phyloP scores from a whole-genome alignment of 2,329 filamentous ascomycete species.

The Diplodia sapinea region DNA sequence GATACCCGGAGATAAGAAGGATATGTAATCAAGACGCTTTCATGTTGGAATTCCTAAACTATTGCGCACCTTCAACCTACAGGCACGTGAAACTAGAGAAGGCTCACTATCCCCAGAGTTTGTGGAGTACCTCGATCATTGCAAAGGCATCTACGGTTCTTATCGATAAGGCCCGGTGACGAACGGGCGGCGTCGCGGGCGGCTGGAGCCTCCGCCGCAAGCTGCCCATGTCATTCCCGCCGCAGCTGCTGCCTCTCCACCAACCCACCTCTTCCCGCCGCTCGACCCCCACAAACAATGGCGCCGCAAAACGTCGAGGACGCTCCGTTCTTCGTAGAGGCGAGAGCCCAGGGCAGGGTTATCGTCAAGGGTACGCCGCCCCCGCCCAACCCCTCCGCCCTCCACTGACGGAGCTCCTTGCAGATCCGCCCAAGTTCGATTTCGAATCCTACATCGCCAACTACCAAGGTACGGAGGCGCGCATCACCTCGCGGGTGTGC shows the following conservation, averaged over 20 bases:
- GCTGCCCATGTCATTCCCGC: slow-evolving; percentile 10
- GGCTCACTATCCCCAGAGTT: too few species aligned
- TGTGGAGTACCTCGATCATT: too few species aligned
- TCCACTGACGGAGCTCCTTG: slow-evolving; percentile 19
- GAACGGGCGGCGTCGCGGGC: neutral
- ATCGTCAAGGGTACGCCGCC: slow-evolving; percentile 43
- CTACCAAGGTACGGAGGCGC: slow-evolving; percentile 71
- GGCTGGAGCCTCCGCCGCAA: slow-evolving; percentile 16
- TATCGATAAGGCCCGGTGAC: slow-evolving; percentile 9
- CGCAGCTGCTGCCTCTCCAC: slow-evolving; percentile 21
- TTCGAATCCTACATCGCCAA: slow-evolving; percentile 89
- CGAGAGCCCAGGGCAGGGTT: slow-evolving; percentile 38
- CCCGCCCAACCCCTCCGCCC: neutral
- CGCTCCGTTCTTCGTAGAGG: slow-evolving; percentile 45
- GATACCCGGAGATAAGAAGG: neutral
- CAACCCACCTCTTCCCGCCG: neutral
- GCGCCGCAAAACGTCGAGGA: slow-evolving; percentile 43
- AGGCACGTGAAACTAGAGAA: too few species aligned
- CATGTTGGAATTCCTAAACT: neutral
- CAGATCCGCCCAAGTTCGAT: slow-evolving; percentile 85
- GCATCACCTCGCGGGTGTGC: too few species aligned
- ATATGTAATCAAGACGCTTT: neutral
- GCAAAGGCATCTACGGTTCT: neutral
- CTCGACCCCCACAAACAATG: slow-evolving; percentile 36
- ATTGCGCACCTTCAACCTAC: too few species aligned